Base-by-base conservation (phyloP, 176 grass and related monocot genomes). In the Carex scoparia region DNA sequence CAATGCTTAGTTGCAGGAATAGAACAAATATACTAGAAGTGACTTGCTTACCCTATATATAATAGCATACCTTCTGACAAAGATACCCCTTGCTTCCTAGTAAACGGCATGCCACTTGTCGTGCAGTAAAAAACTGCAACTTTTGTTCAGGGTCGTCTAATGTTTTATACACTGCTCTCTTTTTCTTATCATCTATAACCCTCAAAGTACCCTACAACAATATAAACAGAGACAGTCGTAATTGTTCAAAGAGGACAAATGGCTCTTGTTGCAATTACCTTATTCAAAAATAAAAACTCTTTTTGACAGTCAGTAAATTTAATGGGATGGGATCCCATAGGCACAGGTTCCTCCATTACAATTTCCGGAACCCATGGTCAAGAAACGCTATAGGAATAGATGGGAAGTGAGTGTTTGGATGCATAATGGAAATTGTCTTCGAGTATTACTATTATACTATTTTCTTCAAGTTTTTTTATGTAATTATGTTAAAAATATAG, bases 101-200 rank as follows among this genome's bases (percentile, higher is more conserved):
- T 86, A 97, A 87, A 28, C 95, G 91, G 80, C 95, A 98, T 10
- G 89, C 91, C 81, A 98, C 92, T 89, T 98, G 95, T n/a, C 91
- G 88, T 53, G 95, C 95, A 48, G 95, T 83, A 86, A 88, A 98
- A 32, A 86, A 98, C 75, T 91, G 92, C 80, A 98, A 80, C 89
- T 98, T 98, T 82, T 93, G 63, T 18, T 94, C 91, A 32, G 95
- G 90, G 82, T 98, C 89, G 5, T 64, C 18, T 10, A 98, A 87
- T 19, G 76, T 86, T 18, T 87, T 37, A 81, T 94, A 98, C 28
- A 98, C 88, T 10, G 88, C 67, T 74, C 88, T 98, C 72, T 94
- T 88, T 81, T 95, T 98, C 88, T 78, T 91, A 77, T 98, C 93
- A 82, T 95, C 95, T 79, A 90, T 51, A 79, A 82, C 86, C 69